Evolutionary conservation across 768 basidiomycete genomes (phyloP), one percentile per base, ranked within the genome.

Genomic region (Agrocybe praecox): DNA sequence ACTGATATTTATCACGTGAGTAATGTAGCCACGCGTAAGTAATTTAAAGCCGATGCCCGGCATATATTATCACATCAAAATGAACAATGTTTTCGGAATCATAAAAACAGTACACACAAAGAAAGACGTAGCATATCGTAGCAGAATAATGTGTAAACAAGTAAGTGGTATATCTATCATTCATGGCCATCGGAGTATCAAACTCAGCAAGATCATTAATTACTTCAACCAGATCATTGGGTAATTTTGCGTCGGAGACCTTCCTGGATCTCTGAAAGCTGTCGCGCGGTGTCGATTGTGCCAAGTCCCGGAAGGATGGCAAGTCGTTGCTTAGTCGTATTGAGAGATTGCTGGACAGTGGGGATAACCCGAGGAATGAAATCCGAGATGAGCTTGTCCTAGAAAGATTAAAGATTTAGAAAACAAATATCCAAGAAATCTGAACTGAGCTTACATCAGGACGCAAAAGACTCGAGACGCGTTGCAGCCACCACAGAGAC

Each of bases 401-500:
- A 64, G 2, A 58, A 29, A 34, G 42, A 54, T 23, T 18, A 43
- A 51, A 36, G 10, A 22, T 21, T 46, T 42, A 29, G 47, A 17
- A 52, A 15, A 46, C 18, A 46, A 42, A 56, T 43, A 4, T 42
- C 11, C 33, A 49, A 49, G 32, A 36, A n/a, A 46, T 33, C 14
- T 46, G n/a, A 47, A 19, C 26, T 45, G 22, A 56, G 22, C 80
- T 23, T 68, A 89, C 89, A 64, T 86, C 87, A 49, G 90, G 86
- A 66, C 88, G 89, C 60, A 94, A 80, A 29, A 87, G 78, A 14
- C 81, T 76, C 7, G 89, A 77, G 34, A 89, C 80, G 53, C 92
- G 86, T 67, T 93, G 90, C 62, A 94, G 74, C 92, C 92, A 94
- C 91, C 92, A 93, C 55, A 94, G 74, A 7, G 88, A 84, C 14